A percentile compares a stretch with the other conserved stretches of the same genome.
Evolutionary conservation across 2,329 filamentous ascomycete genomes (phyloP).

Genomic region (Penicillium sp.): DNA sequence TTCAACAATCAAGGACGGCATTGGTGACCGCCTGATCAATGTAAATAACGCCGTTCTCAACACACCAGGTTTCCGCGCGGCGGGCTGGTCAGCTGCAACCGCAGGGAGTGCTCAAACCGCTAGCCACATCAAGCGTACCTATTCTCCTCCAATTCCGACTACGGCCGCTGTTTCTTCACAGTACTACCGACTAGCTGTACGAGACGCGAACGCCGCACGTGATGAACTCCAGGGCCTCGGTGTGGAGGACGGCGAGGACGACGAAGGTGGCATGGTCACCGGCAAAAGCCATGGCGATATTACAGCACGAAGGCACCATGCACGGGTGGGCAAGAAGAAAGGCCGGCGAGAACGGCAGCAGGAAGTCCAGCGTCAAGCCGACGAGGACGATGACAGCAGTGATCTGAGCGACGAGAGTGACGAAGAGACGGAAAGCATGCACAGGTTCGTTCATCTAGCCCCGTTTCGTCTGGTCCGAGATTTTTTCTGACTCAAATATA

Average conservation of each 20-base stretch:
- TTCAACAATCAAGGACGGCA: slow-evolving; percentile 62
- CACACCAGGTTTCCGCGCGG: slow-evolving; percentile 62
- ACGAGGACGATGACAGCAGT: slow-evolving; percentile 65
- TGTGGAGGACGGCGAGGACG: slow-evolving; percentile 56
- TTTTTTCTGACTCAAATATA: slow-evolving; percentile 27
- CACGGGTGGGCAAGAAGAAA: slow-evolving; percentile 31
- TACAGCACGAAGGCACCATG: slow-evolving; percentile 47
- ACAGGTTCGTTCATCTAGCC: slow-evolving; percentile 29
- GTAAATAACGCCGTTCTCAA: slow-evolving; percentile 63
- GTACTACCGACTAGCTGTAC: slow-evolving; percentile 56
- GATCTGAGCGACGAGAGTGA: slow-evolving; percentile 66
- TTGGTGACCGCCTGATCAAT: slow-evolving; percentile 64
- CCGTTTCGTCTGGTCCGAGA: background rate
- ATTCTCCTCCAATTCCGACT: slow-evolving; percentile 66
- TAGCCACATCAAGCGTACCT: slow-evolving; percentile 60
- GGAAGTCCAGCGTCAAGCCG: slow-evolving; percentile 53
- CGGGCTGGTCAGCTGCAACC: slow-evolving; percentile 55
- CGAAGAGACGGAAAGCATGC: slow-evolving; percentile 53
- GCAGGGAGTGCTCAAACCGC: slow-evolving; percentile 40
- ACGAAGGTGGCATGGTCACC: slow-evolving; percentile 63
- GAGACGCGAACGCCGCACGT: slow-evolving; percentile 30
- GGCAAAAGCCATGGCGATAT: slow-evolving; percentile 57
- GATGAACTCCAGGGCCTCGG: slow-evolving; percentile 29
- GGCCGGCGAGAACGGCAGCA: slow-evolving; percentile 41
- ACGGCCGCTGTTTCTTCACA: slow-evolving; percentile 56